Percentiles rank a stretch among this genome's conserved stretches.
Conservation (phyloP, 345 rosid genomes). For the Pugionium dolabratum region DNA sequence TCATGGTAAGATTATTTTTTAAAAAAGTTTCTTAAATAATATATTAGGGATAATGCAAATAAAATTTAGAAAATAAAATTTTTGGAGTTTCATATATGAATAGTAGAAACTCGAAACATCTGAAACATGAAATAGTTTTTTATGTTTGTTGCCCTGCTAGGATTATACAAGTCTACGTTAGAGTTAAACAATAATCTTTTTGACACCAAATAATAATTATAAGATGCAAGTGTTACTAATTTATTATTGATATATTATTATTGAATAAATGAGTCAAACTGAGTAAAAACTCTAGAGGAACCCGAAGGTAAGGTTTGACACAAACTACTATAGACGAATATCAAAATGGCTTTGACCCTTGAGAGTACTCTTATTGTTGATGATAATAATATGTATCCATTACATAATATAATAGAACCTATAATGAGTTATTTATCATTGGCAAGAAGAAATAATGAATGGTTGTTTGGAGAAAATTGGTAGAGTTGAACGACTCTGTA, state of each 20-base stretch:
- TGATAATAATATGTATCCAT: not conserved
- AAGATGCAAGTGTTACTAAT: not conserved
- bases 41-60: too few relatives aligned
- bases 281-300: constrained; percentile 4
- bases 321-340: not conserved
- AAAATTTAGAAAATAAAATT: too few relatives aligned
- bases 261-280: not conserved
- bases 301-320: not conserved
- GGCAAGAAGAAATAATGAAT: not conserved
- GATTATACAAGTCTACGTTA: too few relatives aligned
- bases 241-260: not conserved
- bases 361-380: not conserved
- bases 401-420: too few relatives aligned
- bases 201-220: too few relatives aligned
- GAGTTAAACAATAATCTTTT: too few relatives aligned
- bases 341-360: not conserved
- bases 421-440: not conserved
- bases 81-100: too few relatives aligned
- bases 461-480: not conserved
- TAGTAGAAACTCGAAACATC: too few relatives aligned
- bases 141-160: too few relatives aligned
- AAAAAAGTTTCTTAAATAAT: too few relatives aligned
- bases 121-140: too few relatives aligned
- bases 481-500: not conserved
- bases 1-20: too few relatives aligned